Conservation (phyloP, 306 rosid species). For the Carpinus viminea region DNA sequence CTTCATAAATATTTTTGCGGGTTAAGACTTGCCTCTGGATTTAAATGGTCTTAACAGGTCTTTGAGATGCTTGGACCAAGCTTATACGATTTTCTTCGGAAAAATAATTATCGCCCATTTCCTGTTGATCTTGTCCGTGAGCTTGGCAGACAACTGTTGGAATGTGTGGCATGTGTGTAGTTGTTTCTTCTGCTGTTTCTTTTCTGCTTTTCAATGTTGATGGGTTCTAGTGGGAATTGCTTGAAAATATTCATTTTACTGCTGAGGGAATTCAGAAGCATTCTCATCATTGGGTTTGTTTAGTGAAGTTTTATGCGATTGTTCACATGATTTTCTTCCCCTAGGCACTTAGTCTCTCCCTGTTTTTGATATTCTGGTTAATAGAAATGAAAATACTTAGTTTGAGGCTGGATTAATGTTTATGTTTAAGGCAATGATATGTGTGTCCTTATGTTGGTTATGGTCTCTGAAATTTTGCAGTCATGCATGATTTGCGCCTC, state of each 20-base stretch:
- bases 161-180: slow-evolving; percentile 96
- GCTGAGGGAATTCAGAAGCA: too few relatives aligned
- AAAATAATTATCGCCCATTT: slow-evolving; percentile 84
- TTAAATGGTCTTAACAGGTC: slow-evolving; percentile 84
- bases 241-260: too few relatives aligned
- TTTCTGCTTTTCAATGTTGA: too few relatives aligned
- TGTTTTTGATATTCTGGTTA: too few relatives aligned
- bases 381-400: too few relatives aligned
- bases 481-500: slow-evolving; percentile 77
- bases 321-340: too few relatives aligned
- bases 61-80: slow-evolving; percentile 96
- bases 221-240: slow-evolving; percentile 41
- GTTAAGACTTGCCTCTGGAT: slow-evolving; percentile 24
- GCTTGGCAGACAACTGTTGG: slow-evolving; percentile 90
- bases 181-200: too few relatives aligned
- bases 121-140: slow-evolving; percentile 93
- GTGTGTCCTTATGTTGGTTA: not conserved
- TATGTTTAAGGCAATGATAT: too few relatives aligned
- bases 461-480: slow-evolving; percentile 41
- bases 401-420: too few relatives aligned
- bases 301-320: too few relatives aligned
- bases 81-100: slow-evolving; percentile 89
- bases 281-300: too few relatives aligned
- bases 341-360: too few relatives aligned
- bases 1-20: slow-evolving; percentile 30